These are phyloP conservation scores for Leishmania amazonensis DNA, from an alignment of 208 protist genomes.

Conservation along the genomic window DNA sequence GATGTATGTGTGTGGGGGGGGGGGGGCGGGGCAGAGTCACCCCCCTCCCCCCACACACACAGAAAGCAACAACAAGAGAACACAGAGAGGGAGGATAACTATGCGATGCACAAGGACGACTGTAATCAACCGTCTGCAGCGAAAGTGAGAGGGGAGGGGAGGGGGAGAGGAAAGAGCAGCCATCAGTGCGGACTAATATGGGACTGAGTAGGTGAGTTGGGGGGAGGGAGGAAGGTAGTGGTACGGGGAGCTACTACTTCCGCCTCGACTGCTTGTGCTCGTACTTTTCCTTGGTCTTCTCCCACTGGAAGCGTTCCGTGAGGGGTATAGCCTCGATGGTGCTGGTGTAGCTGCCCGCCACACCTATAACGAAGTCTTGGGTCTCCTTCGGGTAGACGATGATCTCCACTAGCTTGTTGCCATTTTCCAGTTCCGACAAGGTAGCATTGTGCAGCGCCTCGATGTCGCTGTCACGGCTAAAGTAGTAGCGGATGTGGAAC, in stretches of 20 bases:
- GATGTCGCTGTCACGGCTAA: slow-evolving; percentile 57
- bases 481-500: slow-evolving; percentile 73
- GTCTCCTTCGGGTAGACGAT: slow-evolving; percentile 80
- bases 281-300: slow-evolving; percentile 51
- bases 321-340: slow-evolving; percentile 63
- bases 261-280: slow-evolving; percentile 22
- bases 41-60: background rate
- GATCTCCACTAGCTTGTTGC: slow-evolving; percentile 60
- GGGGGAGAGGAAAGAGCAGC: background rate
- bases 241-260: background rate
- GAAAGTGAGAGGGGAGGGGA: background rate
- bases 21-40: background rate
- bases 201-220: background rate
- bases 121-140: background rate
- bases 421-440: slow-evolving; percentile 57
- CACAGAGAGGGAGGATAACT: background rate
- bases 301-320: slow-evolving; percentile 60
- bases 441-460: slow-evolving; percentile 61
- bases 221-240: background rate
- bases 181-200: background rate
- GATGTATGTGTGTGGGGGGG: background rate
- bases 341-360: slow-evolving; percentile 73
- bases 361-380: slow-evolving; percentile 68
- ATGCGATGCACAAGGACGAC: slow-evolving; percentile 7
- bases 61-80: background rate